These are phyloP conservation scores for Elsinoe necatrix DNA, from an alignment of 2,329 filamentous ascomycete genomes.

Conservation along the genomic window DNA sequence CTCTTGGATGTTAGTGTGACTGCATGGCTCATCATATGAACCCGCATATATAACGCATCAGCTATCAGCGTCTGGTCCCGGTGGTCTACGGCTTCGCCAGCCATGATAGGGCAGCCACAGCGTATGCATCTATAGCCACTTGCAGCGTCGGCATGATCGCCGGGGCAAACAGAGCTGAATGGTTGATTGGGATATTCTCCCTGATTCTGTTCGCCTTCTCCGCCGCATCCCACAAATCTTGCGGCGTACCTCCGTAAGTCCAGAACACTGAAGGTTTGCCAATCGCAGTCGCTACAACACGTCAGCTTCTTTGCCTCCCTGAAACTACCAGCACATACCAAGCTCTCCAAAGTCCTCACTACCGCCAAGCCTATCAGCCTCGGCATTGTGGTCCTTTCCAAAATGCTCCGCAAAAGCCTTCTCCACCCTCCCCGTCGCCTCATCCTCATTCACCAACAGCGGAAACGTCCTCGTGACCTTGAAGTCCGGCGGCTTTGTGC, in stretches of 20 bases:
- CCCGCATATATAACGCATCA: background rate
- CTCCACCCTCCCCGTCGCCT: conserved; percentile 36
- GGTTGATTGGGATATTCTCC: conserved; percentile 49
- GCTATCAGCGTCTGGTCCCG: background rate
- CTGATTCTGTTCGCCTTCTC: conserved; percentile 38
- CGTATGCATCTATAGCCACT: conserved; percentile 37
- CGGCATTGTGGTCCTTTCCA: conserved; percentile 23
- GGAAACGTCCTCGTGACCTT: conserved; percentile 38
- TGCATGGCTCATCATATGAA: background rate
- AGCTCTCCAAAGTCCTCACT: conserved; percentile 54
- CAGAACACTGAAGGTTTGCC: conserved; percentile 46
- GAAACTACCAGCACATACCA: conserved; percentile 30
- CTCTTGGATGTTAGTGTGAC: background rate
- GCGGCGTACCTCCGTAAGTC: conserved; percentile 47
- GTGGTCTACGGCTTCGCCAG: conserved; percentile 21
- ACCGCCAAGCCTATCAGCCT: conserved; percentile 37
- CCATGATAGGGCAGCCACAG: conserved; percentile 29
- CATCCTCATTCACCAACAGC: conserved; percentile 45
- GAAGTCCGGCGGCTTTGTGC: conserved; percentile 37
- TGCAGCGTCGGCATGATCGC: conserved; percentile 51
- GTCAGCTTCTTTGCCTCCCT: conserved; percentile 7
- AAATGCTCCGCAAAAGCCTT: conserved; percentile 42
- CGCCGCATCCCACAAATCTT: conserved; percentile 42
- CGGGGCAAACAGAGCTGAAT: conserved; percentile 52
- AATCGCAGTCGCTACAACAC: conserved; percentile 33